phyloP scores from a whole-genome alignment of 495 filamentous ascomycete genomes.

The Achaetomiella virescens region DNA sequence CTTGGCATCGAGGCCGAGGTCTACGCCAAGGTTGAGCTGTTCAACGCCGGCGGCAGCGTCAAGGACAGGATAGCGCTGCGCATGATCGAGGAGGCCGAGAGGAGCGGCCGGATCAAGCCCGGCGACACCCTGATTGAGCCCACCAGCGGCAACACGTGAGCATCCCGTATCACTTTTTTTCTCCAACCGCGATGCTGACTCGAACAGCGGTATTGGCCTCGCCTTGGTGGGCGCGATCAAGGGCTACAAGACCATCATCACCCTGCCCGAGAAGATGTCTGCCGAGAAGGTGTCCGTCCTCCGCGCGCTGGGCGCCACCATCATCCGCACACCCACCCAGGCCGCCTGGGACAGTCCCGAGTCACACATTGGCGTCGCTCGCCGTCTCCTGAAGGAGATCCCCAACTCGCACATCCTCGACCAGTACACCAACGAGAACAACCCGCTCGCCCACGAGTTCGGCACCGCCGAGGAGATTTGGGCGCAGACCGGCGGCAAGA shows the following conservation, averaged over 20 bases:
- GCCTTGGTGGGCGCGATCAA: slow-evolving; percentile 92
- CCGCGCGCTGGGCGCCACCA: slow-evolving; percentile 87
- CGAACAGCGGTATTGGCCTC: slow-evolving; percentile 75
- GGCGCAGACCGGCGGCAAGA: slow-evolving; percentile 77
- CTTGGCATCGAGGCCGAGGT: slow-evolving; percentile 83
- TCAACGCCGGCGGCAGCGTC: slow-evolving; percentile 96
- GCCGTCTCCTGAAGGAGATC: slow-evolving; percentile 84
- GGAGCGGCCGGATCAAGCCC: slow-evolving; percentile 85
- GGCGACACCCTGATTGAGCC: slow-evolving; percentile 97
- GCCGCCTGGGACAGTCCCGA: slow-evolving; percentile 92
- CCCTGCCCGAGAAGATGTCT: slow-evolving; percentile 98
- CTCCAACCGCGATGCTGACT: background rate
- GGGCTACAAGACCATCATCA: slow-evolving; percentile 97
- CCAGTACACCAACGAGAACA: slow-evolving; percentile 89
- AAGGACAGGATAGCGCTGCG: slow-evolving; percentile 95
- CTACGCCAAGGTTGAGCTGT: slow-evolving; percentile 92
- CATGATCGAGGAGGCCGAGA: slow-evolving; percentile 97
- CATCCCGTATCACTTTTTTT: slow-evolving; percentile 16
- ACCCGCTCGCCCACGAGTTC: slow-evolving; percentile 87
- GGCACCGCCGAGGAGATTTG: slow-evolving; percentile 97
- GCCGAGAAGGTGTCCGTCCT: slow-evolving; percentile 95
- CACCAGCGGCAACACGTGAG: slow-evolving; percentile 91
- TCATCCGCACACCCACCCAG: slow-evolving; percentile 94
- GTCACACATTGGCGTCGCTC: slow-evolving; percentile 92
- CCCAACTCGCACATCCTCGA: slow-evolving; percentile 96